These are phyloP conservation scores for Cruciata laevipes DNA, from an alignment of 257 asterid species.

Conservation along the genomic window DNA sequence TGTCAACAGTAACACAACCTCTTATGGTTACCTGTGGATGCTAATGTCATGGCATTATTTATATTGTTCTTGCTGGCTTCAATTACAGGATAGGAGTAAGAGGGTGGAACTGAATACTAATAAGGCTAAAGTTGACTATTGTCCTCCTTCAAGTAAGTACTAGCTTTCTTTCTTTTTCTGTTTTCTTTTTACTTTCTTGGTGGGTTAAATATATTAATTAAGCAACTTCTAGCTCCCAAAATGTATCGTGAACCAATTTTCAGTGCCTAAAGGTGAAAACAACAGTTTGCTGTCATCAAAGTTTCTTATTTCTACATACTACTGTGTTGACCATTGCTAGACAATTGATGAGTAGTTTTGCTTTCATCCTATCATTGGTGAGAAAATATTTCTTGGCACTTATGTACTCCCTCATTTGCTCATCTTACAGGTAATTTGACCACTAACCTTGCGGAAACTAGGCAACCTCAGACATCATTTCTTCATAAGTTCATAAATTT, in stretches of 20 bases:
- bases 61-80: conserved; percentile 12
- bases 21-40: not conserved
- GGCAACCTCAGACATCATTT: conserved; percentile 32
- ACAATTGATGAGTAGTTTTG: not conserved
- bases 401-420: not conserved
- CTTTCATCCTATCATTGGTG: not conserved
- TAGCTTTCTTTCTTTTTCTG: not conserved
- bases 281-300: not conserved
- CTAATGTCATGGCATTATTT: conserved; percentile 6
- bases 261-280: not conserved
- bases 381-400: not conserved
- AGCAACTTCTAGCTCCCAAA: not conserved
- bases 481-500: conserved; percentile 22
- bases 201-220: not conserved
- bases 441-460: conserved; percentile 24
- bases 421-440: conserved; percentile 34
- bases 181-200: not conserved
- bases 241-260: not conserved
- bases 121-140: conserved; percentile 29
- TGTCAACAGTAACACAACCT: not conserved
- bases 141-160: conserved; percentile 51
- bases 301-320: not conserved
- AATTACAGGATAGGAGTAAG: conserved; percentile 33
- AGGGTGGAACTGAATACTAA: conserved; percentile 27
- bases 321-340: not conserved